These are phyloP conservation scores for Allomyces macrogynus DNA, from an alignment of 192 early-diverging fungal species.

Conservation along the genomic window DNA sequence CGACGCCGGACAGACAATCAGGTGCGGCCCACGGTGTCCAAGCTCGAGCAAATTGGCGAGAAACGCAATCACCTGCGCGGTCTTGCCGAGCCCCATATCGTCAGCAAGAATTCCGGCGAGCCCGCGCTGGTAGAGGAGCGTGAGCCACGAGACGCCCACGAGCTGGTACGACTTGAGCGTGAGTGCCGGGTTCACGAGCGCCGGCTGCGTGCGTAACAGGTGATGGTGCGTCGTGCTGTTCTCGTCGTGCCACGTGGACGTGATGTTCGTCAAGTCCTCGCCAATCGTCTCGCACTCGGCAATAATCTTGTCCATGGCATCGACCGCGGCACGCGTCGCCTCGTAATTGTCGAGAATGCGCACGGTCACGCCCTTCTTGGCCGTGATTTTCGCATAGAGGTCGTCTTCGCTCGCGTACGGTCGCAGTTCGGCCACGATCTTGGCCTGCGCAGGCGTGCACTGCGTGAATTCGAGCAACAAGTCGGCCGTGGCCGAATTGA, in stretches of 20 bases:
- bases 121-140: conserved; percentile 41
- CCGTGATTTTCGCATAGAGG: too few species aligned
- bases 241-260: conserved; percentile 14
- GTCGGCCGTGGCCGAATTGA: too few species aligned
- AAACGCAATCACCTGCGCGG: conserved; percentile 73
- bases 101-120: conserved; percentile 59
- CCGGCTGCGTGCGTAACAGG: conserved; percentile 27
- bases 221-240: conserved; percentile 15
- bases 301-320: conserved; percentile 22
- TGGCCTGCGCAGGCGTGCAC: too few species aligned
- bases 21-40: conserved; percentile 35
- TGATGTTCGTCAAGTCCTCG: conserved; percentile 13
- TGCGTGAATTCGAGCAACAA: too few species aligned
- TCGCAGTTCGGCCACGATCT: too few species aligned
- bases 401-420: too few species aligned
- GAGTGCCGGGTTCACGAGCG: conserved; percentile 33
- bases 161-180: conserved; percentile 67
- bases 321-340: conserved; percentile 18
- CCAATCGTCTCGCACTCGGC: conserved; percentile 20
- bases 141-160: conserved; percentile 70
- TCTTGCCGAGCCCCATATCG: conserved; percentile 86
- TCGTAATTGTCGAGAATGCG: conserved; percentile 14
- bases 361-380: neutral
- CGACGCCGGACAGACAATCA: conserved; percentile 72
- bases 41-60: conserved; percentile 33